Evolutionary conservation across 768 basidiomycete genomes (phyloP), one percentile per base, ranked within the genome.

Genomic region (Mycena metata): DNA sequence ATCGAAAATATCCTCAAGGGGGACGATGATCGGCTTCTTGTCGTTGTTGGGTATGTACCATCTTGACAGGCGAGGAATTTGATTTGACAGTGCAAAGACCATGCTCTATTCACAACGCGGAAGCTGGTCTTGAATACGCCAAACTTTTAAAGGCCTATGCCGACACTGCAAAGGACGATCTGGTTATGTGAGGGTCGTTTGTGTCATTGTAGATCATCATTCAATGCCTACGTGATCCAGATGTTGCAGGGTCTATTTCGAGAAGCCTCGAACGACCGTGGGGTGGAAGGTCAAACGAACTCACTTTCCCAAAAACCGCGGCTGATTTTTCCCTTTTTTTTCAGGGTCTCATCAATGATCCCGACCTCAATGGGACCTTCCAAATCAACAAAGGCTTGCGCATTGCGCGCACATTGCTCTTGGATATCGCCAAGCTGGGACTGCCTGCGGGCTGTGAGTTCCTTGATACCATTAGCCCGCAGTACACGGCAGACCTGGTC

Each of bases 281-380:
- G 98, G 98, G 30, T 99, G 97, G 97, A 99, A 99, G 79, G 70
- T n/a, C n/a, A n/a, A n/a, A n/a, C n/a, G n/a, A n/a, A n/a, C 55
- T 17, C 54, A 36, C n/a, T 19, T 42, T 9, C 26, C 56, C n/a
- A 26, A 23, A 42, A 16, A 52, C 15, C 2, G 16, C 21, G 15
- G 23, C 35, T 54, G 33, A 47, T 19, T 47, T 5, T 23, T 15
- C 11, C 19, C 56, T 10, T 1, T 42, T 12, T 24, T 43, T 51
- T 9, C 33, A 71, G 70, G 97, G 97, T 42, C 88, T 99, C 69
- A 98, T 99, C 81, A 99, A 98, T 76, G 96, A 98, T 75, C 96
- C 97, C 8, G 94, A 95, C 60, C 90, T 98, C 84, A 96, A 98
- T 80, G 88, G 91, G 60, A 90, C 85, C 75, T 98, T 94, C 89